Percentiles rank a stretch among this genome's conserved stretches.
phyloP scores from a whole-genome alignment of 257 asterid species.

The Scutellaria minor region DNA sequence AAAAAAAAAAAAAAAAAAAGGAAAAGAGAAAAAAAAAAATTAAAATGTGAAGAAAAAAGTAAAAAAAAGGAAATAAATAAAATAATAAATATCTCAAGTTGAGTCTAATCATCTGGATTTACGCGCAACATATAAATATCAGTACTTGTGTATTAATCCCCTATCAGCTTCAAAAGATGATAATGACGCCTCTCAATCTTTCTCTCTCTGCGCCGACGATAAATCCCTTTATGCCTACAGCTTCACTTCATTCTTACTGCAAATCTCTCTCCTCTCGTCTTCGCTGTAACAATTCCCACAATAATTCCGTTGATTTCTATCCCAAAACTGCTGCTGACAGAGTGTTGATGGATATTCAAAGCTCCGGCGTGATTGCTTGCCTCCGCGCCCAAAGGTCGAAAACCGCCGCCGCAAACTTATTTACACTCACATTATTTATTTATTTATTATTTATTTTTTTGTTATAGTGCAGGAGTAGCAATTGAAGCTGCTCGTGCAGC shows the following conservation, averaged over 20 bases:
- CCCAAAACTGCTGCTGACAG: slow-evolving; percentile 43
- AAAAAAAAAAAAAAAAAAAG: too few species aligned
- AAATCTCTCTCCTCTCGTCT: slow-evolving; percentile 24
- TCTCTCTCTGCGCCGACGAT: slow-evolving; percentile 25
- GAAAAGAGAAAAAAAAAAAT: too few species aligned
- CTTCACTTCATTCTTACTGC: slow-evolving; percentile 14
- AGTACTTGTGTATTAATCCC: neutral
- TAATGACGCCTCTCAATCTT: slow-evolving; percentile 18
- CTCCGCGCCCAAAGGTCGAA: slow-evolving; percentile 73
- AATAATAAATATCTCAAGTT: too few species aligned
- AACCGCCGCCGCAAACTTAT: neutral
- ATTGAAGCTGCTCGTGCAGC: slow-evolving; percentile 85
- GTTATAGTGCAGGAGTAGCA: slow-evolving; percentile 77
- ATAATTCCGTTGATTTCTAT: slow-evolving; percentile 12
- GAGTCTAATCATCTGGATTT: neutral
- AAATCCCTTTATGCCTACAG: neutral
- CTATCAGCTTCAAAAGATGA: neutral
- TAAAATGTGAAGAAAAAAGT: too few species aligned
- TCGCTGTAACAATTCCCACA: slow-evolving; percentile 32
- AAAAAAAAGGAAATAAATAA: too few species aligned
- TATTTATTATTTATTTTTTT: slow-evolving; percentile 26
- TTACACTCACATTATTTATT: neutral
- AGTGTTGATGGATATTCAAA: slow-evolving; percentile 57
- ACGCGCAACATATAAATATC: neutral
- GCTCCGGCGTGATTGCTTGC: slow-evolving; percentile 81